Percentiles rank a stretch among this genome's conserved stretches.
These are phyloP conservation scores for Trichosporon coremiiforme DNA, from an alignment of 1,284 basidiomycete genomes.

Conservation along the genomic window DNA sequence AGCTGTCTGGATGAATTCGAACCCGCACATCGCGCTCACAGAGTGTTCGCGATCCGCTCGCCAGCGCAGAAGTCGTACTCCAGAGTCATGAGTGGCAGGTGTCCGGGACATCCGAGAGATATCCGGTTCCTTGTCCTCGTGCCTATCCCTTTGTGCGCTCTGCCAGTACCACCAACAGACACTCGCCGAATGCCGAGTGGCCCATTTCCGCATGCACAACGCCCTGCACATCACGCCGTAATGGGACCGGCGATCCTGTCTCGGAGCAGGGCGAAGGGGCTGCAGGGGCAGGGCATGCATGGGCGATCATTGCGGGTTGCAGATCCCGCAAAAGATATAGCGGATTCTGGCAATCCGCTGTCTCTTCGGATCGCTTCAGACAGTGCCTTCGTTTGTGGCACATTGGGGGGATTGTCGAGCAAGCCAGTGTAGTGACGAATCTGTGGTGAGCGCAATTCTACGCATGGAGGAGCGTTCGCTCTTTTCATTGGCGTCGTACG, in stretches of 20 bases:
- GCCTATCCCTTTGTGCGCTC: not conserved
- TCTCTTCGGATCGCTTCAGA: too few relatives aligned
- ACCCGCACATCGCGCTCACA: not conserved
- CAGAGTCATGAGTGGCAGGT: not conserved
- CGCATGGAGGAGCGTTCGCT: too few relatives aligned
- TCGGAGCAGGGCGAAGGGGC: not conserved
- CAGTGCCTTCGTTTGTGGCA: not conserved
- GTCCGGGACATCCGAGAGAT: not conserved
- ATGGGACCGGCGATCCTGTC: not conserved
- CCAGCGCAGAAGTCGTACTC: not conserved
- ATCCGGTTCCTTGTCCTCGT: not conserved
- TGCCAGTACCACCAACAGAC: not conserved
- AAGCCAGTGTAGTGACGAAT: too few relatives aligned
- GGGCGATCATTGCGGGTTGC: too few relatives aligned
- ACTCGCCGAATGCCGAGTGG: not conserved
- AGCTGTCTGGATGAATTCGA: not conserved
- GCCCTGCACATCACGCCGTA: not conserved
- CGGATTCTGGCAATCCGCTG: not conserved
- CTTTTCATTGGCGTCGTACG: too few relatives aligned
- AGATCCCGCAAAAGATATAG: not conserved
- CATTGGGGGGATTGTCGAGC: not conserved
- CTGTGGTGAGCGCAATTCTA: not conserved
- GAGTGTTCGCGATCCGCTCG: not conserved
- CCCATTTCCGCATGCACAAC: not conserved
- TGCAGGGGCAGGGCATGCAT: not conserved